phyloP scores from a whole-genome alignment of 2,329 filamentous ascomycete genomes.

The Verticillium alfalfae region DNA sequence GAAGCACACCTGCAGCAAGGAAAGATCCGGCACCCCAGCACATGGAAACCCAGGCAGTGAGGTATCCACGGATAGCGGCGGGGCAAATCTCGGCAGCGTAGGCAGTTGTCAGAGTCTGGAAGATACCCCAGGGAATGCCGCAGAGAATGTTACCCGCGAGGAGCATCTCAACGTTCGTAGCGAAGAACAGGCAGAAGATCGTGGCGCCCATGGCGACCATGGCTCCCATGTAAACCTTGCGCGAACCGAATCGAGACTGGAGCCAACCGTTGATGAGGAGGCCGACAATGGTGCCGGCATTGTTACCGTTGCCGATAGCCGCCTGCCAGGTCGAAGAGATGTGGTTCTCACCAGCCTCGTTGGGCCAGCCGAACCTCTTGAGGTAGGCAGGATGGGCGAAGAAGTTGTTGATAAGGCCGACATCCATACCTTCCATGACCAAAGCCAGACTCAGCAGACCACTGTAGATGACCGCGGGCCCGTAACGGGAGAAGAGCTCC shows the following conservation, averaged over 20 bases:
- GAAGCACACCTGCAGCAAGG: constrained; percentile 28
- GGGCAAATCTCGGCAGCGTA: constrained; percentile 29
- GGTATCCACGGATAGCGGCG: constrained; percentile 28
- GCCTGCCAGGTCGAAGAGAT: constrained; percentile 39
- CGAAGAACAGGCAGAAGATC: constrained; percentile 31
- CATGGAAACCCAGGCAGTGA: constrained; percentile 29
- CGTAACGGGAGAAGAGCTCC: constrained; percentile 23
- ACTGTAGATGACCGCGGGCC: constrained; percentile 20
- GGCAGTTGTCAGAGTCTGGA: constrained; percentile 27
- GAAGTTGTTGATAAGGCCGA: constrained; percentile 31
- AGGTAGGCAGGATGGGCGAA: constrained; percentile 24
- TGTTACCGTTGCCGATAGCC: constrained; percentile 31
- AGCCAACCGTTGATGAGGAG: constrained; percentile 33
- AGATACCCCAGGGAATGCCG: constrained; percentile 24
- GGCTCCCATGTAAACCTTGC: constrained; percentile 28
- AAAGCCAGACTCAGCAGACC: constrained; percentile 22
- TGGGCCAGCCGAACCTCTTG: constrained; percentile 25
- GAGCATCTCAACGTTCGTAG: constrained; percentile 21
- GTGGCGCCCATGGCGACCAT: constrained; percentile 25
- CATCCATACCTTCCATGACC: constrained; percentile 28
- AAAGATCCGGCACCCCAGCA: constrained; percentile 32
- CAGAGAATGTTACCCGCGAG: constrained; percentile 18
- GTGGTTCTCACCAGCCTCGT: constrained; percentile 24
- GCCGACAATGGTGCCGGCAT: constrained; percentile 36
- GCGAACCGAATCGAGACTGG: constrained; percentile 24